Evolutionary conservation across 1,139 yeast species (phyloP).

Genomic region (Lodderomyces elongisporus): DNA sequence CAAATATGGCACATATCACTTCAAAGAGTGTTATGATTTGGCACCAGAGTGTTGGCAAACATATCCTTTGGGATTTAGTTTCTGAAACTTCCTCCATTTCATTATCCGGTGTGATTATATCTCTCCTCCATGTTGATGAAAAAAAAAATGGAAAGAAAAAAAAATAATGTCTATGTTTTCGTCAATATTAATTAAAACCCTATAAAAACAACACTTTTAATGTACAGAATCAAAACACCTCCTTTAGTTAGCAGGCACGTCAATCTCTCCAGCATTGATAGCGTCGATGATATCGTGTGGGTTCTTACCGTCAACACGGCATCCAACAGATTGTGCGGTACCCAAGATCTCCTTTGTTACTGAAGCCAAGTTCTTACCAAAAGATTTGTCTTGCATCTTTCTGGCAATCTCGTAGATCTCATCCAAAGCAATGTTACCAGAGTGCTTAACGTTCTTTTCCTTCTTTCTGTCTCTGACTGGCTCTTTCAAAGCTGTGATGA

Average conservation of each 20-base stretch:
- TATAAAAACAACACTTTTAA: constrained; percentile 16
- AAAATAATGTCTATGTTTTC: constrained; percentile 2
- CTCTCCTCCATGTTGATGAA: neutral
- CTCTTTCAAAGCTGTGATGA: constrained; percentile 98
- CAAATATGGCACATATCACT: constrained; percentile 46
- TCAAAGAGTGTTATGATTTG: constrained; percentile 32
- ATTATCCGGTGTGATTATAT: neutral
- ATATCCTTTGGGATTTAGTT: constrained; percentile 12
- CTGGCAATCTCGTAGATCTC: constrained; percentile 97
- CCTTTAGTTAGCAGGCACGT: constrained; percentile 81
- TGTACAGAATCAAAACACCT: constrained; percentile 1
- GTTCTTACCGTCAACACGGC: constrained; percentile 99
- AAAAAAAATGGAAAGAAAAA: neutral
- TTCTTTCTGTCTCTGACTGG: constrained; percentile 99
- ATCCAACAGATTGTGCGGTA: constrained; percentile 98
- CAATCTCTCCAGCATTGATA: constrained; percentile 97
- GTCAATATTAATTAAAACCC: constrained; percentile 16
- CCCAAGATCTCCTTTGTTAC: constrained; percentile 99
- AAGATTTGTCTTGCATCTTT: constrained; percentile 94
- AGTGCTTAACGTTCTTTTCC: constrained; percentile 99
- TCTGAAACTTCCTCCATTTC: neutral
- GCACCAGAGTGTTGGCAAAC: constrained; percentile 98
- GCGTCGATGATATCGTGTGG: constrained; percentile 99
- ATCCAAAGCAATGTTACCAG: constrained; percentile 96
- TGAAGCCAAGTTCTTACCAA: constrained; percentile 96